Base-by-base conservation (phyloP, 306 rosid species). In the Trifolium subterraneum region DNA sequence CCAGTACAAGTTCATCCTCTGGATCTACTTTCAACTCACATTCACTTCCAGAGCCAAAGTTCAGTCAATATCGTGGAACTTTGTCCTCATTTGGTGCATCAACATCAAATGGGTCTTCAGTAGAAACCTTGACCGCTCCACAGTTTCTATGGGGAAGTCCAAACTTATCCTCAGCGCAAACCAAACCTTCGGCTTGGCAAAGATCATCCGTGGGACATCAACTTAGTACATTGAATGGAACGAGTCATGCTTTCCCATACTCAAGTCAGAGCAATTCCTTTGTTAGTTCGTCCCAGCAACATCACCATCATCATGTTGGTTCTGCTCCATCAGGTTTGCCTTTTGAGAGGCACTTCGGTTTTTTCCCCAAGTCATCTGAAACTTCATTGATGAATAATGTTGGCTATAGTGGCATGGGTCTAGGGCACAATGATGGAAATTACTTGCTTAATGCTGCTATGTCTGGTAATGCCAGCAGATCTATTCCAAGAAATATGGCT, bases 91-190 rank as follows among this genome's bases (percentile, higher is more conserved):
- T 83, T 76, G 89, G 83, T 0, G 88, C 85, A 61, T 80, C 90
- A 78, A 87, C 86, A 36, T 88, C 97, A 41, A 91, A 79, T 82
- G 84, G 93, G 76, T 83, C 96, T 23, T 84, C 88, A 6, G 78
- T 91, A 48, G 98, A 94, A 51, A 95, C 98, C 44, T 85, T 95
- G 80, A 88, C 99, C 45, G 98, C 98, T 74, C 93, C 93, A 68
- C 99, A 95, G 81, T 95, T 95, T 85, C 92, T 95, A 10, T 95
- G 99, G 99, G 99, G 99, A 81, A 95, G 86, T 75, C 90, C 98
- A 68, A 87, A 82, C 75, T 79, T 83, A 47, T 85, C 85, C 75
- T 72, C 96, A 0, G 92, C 86, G 75, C 93, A 65, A 23, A 64
- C 84, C 59, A 94, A 82, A 75, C 86, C 97, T 73, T 84, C 90